Base-by-base conservation (phyloP, 257 asterid genomes). In the Cruciata laevipes region DNA sequence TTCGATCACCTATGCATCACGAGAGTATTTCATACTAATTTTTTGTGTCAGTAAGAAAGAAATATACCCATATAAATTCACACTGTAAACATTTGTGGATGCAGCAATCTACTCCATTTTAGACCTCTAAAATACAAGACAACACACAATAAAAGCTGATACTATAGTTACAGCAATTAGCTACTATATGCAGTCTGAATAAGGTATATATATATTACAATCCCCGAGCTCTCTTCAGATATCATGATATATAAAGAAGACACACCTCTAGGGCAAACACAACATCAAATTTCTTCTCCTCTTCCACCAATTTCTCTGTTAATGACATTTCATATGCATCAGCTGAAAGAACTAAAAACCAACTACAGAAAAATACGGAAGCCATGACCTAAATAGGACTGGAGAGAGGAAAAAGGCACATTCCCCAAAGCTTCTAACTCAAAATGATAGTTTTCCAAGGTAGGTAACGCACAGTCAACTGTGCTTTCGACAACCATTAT, bases 201-300 rank as follows among this genome's bases (percentile, higher is more conserved):
- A 58, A 9, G 63, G 25, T 25, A 27, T 11, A 25, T 27, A n/a
- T n/a, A n/a, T n/a, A n/a, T n/a, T n/a, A 13, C 17, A 38, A 38
- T 5, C 31, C 4, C 7, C 16, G 7, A 1, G 35, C 35, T 58
- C 21, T 3, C n/a, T 25, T 59, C 6, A 44, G 18, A 18, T 14
- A 31, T 61, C 65, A 61, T 18, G 21, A 52, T 33, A 63, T 61
- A 51, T 40, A 72, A n/a, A 23, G 40, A n/a, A 44, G 31, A 35
- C 83, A 44, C 76, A 94, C 99, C 95, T 94, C 99, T 75, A 90
- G 77, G 33, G 98, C 82, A 78, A 94, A 70, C 62, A 94, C 98
- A 67, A 89, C 99, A 78, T 94, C 96, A 74, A 85, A 90, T 61
- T 86, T 77, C 69, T 83, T 73, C 82, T 83, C 81, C 84, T 90